Base-by-base conservation (phyloP, 2,329 filamentous ascomycete species). In the Aspergillus alliaceus region DNA sequence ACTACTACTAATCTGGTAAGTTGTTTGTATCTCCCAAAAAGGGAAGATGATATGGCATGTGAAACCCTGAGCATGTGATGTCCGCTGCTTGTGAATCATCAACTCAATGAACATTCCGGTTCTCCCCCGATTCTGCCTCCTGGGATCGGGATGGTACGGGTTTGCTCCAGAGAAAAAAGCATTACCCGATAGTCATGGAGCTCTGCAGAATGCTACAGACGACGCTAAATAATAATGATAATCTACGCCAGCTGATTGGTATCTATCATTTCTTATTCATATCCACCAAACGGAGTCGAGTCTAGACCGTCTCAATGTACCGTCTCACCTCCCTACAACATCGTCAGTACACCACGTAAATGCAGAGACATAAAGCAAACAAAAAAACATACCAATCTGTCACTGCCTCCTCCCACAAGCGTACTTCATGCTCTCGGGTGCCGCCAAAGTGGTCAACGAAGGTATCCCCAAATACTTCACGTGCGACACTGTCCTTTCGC, bases 361-460 rank as follows among this genome's bases (percentile, higher is more conserved):
- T 4, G 9, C 1, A 42, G 39, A 15, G 14, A 6, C 15, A 9
- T 24, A n/a, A n/a, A n/a, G 18, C 20, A 42, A 25, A 15, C 6
- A n/a, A 44, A 25, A 35, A 53, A 54, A 86, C 89, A 74, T 82
- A 93, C 92, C 93, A 98, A 75, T 98, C 95, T 20, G 95, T 98
- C 6, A 98, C 93, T 2, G 93, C 93, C 74, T 98, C 93, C 67
- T 98, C 93, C 89, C 90, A 99, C 20, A 96, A 77, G 59, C 90
- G 81, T 57, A 95, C 84, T 77, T 99, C 95, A 75, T 99, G 93
- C 73, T 96, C 89, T 62, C 95, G 84, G 18, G 93, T 96, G 15
- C 95, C 95, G 12, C 88, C 91, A 78, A 88, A 99, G 74, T 98
- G 95, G 15, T 98, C 93, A 3, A 99, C 95, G 76, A 99, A 99